Percentiles rank a stretch among this genome's conserved stretches.
Conservation (phyloP, 345 rosid species). For the Mercurialis annua region DNA sequence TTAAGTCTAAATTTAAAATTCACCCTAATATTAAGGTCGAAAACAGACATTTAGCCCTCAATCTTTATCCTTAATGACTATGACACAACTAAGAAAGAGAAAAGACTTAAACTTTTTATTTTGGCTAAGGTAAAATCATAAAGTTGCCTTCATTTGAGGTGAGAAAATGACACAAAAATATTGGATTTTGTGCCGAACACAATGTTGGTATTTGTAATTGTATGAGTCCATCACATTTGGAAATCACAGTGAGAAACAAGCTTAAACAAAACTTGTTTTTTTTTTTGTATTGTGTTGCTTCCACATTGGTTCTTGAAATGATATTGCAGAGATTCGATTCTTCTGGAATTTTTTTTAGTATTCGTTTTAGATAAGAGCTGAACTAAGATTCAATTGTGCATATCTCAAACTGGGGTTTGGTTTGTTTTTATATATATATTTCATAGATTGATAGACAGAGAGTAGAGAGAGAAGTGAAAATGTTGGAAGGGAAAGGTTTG, state of each 20-base stretch:
- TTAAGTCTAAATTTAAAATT: too few relatives aligned
- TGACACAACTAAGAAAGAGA: slow-evolving; percentile 26
- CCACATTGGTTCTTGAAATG: slow-evolving; percentile 17
- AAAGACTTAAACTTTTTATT: background rate
- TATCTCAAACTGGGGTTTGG: slow-evolving; percentile 5
- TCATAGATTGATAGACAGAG: background rate
- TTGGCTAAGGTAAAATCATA: background rate
- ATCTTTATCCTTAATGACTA: slow-evolving; percentile 20
- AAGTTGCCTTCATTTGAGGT: slow-evolving; percentile 12
- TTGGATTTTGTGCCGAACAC: slow-evolving; percentile 17
- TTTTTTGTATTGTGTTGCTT: slow-evolving; percentile 11
- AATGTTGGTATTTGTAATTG: background rate
- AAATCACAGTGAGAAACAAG: slow-evolving; percentile 3
- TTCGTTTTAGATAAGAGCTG: slow-evolving; percentile 13
- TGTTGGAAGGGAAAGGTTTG: slow-evolving; percentile 74
- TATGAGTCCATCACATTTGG: slow-evolving; percentile 12
- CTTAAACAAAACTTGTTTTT: background rate
- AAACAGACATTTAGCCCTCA: slow-evolving; percentile 36
- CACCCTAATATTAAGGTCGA: too few relatives aligned
- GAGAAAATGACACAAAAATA: slow-evolving; percentile 5
- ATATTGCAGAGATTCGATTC: slow-evolving; percentile 1
- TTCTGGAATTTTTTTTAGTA: background rate
- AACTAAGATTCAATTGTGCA: background rate
- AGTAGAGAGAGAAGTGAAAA: slow-evolving; percentile 19
- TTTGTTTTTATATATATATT: background rate